Evolutionary conservation across 805 yeast genomes (phyloP), one percentile per base, ranked within the genome.

Genomic region (Candida hungchunana): DNA sequence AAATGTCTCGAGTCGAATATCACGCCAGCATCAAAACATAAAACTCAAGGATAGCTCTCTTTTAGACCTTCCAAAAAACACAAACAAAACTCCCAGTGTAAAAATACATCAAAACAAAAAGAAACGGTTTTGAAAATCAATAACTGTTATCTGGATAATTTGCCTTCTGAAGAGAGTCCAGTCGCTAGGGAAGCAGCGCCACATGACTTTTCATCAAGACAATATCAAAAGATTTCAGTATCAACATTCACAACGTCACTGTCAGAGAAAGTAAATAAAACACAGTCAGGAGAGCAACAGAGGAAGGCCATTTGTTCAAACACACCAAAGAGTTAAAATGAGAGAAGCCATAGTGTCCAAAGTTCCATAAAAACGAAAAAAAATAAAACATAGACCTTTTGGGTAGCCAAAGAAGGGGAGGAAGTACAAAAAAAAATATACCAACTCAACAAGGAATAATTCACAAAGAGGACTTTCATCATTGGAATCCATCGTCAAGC

Each of bases 111-210:
- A 26, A 15, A 8, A 20, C 16, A 17, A 22, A 12, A 15, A 5
- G 23, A 20, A 20, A 20, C 23, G 11, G 8, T 11, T 8, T 8
- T 16, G 19, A 11, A 11, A 28, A 30, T 19, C 34, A n/a, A 9
- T 14, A 18, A 10, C 9, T 14, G 13, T 17, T 11, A 12, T n/a
- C n/a, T n/a, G n/a, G n/a, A n/a, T n/a, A n/a, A n/a, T n/a, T n/a
- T n/a, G n/a, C n/a, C n/a, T n/a, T n/a, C n/a, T n/a, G n/a, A 18
- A 22, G 16, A 5, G 22, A 18, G 42, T 43, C 54, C 55, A 51
- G 55, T 51, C 55, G 55, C 55, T 47, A 24, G 44, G 37, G 12
- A 10, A 24, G 39, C 33, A 48, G 55, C 55, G 55, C 55, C 55
- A 51, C 55, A 47, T 50, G 46, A 40, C 39, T 25, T 20, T 18